Percentiles rank a stretch among this genome's conserved stretches.
phyloP scores from a whole-genome alignment of 768 basidiomycete genomes.

The Suillus spraguei region DNA sequence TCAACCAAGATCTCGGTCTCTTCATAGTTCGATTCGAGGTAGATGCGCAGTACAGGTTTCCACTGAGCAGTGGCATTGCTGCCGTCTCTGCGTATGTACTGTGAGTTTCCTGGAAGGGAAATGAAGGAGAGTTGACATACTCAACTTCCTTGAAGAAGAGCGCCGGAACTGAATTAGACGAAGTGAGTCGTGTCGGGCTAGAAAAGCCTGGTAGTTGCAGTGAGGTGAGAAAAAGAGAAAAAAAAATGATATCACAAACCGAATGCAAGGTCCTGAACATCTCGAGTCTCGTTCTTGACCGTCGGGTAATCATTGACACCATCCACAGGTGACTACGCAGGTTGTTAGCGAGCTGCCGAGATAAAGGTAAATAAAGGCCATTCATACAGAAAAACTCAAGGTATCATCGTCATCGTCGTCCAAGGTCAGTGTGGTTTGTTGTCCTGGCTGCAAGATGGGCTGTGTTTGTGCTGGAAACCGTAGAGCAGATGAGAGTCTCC shows the following conservation, averaged over 20 bases:
- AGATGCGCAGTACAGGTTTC: conserved; percentile 1
- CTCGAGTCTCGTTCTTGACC: not conserved
- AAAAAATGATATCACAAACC: not conserved
- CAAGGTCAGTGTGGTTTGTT: not conserved
- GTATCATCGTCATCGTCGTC: not conserved
- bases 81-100: not conserved
- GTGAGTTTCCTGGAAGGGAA: not conserved
- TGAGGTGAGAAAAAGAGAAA: not conserved
- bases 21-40: conserved; percentile 4
- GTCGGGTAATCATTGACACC: not conserved
- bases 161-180: not conserved
- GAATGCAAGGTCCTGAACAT: not conserved
- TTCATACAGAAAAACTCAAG: not conserved
- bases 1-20: not conserved
- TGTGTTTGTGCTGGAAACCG: not conserved
- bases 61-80: not conserved
- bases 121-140: not conserved
- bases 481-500: not conserved
- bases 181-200: not conserved
- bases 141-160: conserved; percentile 10
- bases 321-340: not conserved
- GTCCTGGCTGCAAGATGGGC: not conserved
- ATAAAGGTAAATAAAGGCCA: not conserved
- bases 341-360: not conserved
- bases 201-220: not conserved